Evolutionary conservation across 2,329 filamentous ascomycete species (phyloP).

Genomic region (Aspergillus candidus): DNA sequence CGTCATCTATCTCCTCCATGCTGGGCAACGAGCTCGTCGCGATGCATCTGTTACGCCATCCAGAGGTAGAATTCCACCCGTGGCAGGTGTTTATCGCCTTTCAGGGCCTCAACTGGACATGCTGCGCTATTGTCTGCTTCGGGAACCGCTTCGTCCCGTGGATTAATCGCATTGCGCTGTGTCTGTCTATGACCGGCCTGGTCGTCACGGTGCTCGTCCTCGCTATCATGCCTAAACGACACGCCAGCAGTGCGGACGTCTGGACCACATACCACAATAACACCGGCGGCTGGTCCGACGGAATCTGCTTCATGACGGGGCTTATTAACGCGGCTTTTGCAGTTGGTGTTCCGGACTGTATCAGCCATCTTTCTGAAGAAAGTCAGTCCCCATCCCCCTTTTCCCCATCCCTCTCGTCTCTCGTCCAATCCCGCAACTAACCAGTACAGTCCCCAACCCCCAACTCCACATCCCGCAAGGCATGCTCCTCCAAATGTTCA

Average conservation of each 20-base stretch:
- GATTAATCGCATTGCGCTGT: constrained; percentile 50
- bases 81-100: constrained; percentile 31
- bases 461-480: constrained; percentile 39
- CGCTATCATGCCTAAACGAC: constrained; percentile 42
- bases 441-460: constrained; percentile 19
- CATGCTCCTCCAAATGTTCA: constrained; percentile 41
- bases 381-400: constrained; percentile 10
- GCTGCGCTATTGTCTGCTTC: constrained; percentile 46
- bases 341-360: constrained; percentile 59
- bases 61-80: constrained; percentile 18
- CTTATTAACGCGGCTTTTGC: constrained; percentile 61
- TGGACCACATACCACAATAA: constrained; percentile 26
- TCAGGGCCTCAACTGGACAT: constrained; percentile 48
- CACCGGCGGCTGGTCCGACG: constrained; percentile 28
- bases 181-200: constrained; percentile 46
- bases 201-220: constrained; percentile 45
- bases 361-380: constrained; percentile 58
- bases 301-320: constrained; percentile 48
- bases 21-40: constrained; percentile 27
- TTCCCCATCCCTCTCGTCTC: background rate
- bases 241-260: constrained; percentile 21
- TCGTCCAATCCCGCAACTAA: background rate
- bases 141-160: constrained; percentile 45
- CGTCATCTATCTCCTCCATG: constrained; percentile 27
- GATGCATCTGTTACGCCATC: constrained; percentile 25